A percentile compares a stretch with the other conserved stretches of the same genome.
Conservation (phyloP, 257 asterid species). For the Echites panduratus region DNA sequence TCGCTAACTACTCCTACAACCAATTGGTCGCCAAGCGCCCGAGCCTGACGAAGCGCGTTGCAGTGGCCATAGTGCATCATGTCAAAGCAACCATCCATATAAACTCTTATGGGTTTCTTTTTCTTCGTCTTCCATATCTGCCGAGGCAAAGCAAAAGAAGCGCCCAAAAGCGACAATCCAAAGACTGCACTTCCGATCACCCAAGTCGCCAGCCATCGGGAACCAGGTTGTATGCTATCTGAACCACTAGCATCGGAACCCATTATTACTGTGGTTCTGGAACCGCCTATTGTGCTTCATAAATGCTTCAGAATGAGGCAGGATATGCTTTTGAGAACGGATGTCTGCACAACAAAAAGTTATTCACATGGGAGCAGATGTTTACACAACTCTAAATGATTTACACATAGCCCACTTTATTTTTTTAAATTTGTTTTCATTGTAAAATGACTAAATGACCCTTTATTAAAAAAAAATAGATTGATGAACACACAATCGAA, state of each 20-base stretch:
- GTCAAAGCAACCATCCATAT: slow-evolving; percentile 97
- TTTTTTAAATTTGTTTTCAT: too few relatives aligned
- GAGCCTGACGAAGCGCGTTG: slow-evolving; percentile 97
- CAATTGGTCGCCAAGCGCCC: slow-evolving; percentile 93
- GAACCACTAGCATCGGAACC: slow-evolving; percentile 30
- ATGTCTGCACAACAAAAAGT: too few relatives aligned
- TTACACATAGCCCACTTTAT: too few relatives aligned
- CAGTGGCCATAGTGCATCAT: slow-evolving; percentile 99
- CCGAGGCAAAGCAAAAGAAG: slow-evolving; percentile 40
- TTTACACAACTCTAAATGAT: too few relatives aligned
- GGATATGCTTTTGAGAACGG: too few relatives aligned
- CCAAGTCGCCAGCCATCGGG: slow-evolving; percentile 51
- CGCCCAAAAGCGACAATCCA: slow-evolving; percentile 61
- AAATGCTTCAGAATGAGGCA: background rate
- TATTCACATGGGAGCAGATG: too few relatives aligned
- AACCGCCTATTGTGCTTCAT: background rate
- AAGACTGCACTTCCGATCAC: slow-evolving; percentile 61
- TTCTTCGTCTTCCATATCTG: slow-evolving; percentile 37
- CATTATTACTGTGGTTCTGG: slow-evolving; percentile 24
- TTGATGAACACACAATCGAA: too few relatives aligned
- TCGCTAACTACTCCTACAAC: slow-evolving; percentile 96
- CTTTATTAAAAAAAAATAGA: too few relatives aligned
- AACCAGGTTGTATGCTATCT: slow-evolving; percentile 33
- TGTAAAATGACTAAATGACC: too few relatives aligned
- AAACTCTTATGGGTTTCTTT: slow-evolving; percentile 82